A percentile compares a stretch with the other conserved stretches of the same genome.
Conservation (phyloP, 2,329 filamentous ascomycete species). For the Monilinia aucupariae region DNA sequence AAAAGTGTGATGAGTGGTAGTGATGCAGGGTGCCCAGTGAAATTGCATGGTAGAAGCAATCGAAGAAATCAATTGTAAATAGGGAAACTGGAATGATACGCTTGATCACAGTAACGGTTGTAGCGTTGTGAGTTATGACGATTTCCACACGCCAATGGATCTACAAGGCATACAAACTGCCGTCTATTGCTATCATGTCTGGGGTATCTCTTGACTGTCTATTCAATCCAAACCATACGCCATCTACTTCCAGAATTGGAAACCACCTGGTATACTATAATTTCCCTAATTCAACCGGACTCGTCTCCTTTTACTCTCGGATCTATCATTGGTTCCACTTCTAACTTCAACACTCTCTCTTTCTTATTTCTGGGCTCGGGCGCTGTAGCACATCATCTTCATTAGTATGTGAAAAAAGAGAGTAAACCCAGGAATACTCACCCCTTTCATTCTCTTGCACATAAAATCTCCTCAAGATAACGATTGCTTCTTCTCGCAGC, state of each 20-base stretch:
- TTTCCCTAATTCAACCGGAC: not conserved
- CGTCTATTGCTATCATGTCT: not conserved
- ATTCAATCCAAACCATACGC: not conserved
- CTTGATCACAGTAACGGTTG: not conserved
- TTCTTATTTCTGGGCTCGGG: slow-evolving; percentile 35
- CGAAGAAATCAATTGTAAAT: slow-evolving; percentile 11
- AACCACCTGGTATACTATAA: not conserved
- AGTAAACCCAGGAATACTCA: slow-evolving; percentile 38
- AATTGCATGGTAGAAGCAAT: slow-evolving; percentile 11
- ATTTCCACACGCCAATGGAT: not conserved
- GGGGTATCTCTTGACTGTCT: not conserved
- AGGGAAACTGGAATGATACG: slow-evolving; percentile 12
- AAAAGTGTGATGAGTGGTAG: not conserved
- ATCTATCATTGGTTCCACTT: slow-evolving; percentile 30
- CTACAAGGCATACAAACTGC: not conserved
- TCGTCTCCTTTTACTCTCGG: slow-evolving; percentile 12
- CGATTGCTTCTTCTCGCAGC: slow-evolving; percentile 79
- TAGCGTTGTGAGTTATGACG: not conserved
- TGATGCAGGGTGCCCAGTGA: not conserved
- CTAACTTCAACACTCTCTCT: slow-evolving; percentile 34
- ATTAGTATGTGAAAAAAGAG: not conserved
- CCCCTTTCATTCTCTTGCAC: slow-evolving; percentile 96
- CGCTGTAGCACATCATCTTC: slow-evolving; percentile 24
- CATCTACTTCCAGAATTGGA: not conserved
- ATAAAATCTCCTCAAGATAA: slow-evolving; percentile 87